phyloP scores from a whole-genome alignment of 2,329 filamentous ascomycete species.

The Exserohilum rostratum region DNA sequence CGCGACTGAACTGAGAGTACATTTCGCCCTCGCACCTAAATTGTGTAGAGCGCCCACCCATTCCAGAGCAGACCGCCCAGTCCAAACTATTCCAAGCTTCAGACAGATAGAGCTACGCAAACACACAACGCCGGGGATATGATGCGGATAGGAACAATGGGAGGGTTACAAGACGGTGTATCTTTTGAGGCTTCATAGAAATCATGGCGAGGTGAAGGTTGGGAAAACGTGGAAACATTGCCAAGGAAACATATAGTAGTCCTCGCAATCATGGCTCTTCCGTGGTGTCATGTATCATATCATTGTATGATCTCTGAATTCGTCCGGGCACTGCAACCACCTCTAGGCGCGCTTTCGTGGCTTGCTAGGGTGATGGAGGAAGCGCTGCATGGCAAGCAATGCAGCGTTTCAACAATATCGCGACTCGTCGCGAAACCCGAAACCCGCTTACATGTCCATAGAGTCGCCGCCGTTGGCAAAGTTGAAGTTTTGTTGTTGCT shows the following conservation, averaged over 20 bases:
- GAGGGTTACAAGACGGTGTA: constrained; percentile 52
- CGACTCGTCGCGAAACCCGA: constrained; percentile 6
- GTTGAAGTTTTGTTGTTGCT: constrained; percentile 84
- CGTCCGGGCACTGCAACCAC: constrained; percentile 17
- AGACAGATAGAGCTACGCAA: constrained; percentile 30
- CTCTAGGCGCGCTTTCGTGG: constrained; percentile 15
- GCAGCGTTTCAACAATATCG: constrained; percentile 11
- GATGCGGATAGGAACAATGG: constrained; percentile 45
- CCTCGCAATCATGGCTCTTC: constrained; percentile 22
- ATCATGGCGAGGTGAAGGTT: constrained; percentile 41
- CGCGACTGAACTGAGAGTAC: constrained; percentile 19
- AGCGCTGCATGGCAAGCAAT: constrained; percentile 10
- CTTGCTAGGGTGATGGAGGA: constrained; percentile 9
- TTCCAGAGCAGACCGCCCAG: constrained; percentile 25
- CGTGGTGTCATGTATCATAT: constrained; percentile 36
- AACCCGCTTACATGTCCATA: constrained; percentile 71
- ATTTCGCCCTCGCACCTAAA: constrained; percentile 18
- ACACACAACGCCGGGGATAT: constrained; percentile 50
- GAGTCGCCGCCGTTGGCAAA: constrained; percentile 80
- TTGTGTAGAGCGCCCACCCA: constrained; percentile 20
- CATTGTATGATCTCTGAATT: constrained; percentile 25
- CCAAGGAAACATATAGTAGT: constrained; percentile 25
- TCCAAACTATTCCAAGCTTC: constrained; percentile 30
- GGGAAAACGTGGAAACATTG: constrained; percentile 29
- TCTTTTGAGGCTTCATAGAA: constrained; percentile 47